Percentiles rank a stretch among this genome's conserved stretches.
These are phyloP conservation scores for Magnaporthales sp. DNA, from an alignment of 2,329 filamentous ascomycete genomes.

Conservation along the genomic window DNA sequence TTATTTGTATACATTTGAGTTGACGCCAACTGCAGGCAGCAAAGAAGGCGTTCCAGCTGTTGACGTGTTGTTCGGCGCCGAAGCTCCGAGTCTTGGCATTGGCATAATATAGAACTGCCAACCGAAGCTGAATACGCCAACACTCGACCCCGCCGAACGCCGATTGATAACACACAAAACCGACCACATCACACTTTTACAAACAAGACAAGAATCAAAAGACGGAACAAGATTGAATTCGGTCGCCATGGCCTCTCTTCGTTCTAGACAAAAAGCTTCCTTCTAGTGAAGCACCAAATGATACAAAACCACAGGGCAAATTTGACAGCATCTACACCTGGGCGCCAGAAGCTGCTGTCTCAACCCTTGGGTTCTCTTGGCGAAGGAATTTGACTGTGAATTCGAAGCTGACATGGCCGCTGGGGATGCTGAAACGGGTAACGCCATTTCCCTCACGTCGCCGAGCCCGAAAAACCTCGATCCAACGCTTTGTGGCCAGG, in stretches of 20 bases:
- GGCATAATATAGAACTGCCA: neutral
- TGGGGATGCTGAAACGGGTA: neutral
- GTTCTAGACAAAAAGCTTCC: neutral
- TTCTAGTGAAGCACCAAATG: neutral
- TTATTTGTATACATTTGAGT: neutral
- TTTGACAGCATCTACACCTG: neutral
- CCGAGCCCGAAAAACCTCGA: neutral
- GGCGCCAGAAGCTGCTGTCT: neutral
- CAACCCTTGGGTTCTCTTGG: neutral
- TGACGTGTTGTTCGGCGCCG: neutral
- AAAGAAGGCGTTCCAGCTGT: neutral
- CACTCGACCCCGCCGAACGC: neutral
- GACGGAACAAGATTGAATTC: neutral
- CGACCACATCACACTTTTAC: neutral
- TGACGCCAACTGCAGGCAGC: neutral
- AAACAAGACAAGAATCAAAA: neutral
- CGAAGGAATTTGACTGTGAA: conserved; percentile 1
- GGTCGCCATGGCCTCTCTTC: neutral
- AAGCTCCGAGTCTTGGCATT: neutral
- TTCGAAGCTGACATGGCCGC: conserved; percentile 3
- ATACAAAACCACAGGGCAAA: neutral
- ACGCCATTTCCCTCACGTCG: neutral
- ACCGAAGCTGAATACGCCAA: neutral
- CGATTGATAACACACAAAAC: neutral
- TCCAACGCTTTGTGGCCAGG: neutral